Percentiles rank a stretch among this genome's conserved stretches.
phyloP scores from a whole-genome alignment of 306 rosid species.

The Nissolia schottii region DNA sequence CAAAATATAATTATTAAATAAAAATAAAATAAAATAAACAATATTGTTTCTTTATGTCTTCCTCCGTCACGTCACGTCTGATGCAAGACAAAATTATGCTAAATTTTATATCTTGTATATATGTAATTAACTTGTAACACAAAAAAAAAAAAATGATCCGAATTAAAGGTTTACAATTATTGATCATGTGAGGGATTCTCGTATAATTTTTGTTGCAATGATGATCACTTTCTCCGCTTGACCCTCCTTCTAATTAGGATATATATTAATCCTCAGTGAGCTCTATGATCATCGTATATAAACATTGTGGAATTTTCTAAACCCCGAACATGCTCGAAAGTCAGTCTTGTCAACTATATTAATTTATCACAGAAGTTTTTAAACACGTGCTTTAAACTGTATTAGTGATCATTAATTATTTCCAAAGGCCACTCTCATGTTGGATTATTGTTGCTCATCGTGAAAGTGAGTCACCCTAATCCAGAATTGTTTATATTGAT shows the following conservation, averaged over 20 bases:
- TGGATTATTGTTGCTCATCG: background rate
- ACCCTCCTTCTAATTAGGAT: background rate
- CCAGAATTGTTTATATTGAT: slow-evolving; percentile 3
- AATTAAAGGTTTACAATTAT: background rate
- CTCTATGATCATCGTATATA: no score
- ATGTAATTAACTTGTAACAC: background rate
- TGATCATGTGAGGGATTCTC: background rate
- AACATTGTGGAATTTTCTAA: slow-evolving; percentile 9
- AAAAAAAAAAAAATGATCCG: background rate
- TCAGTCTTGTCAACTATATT: slow-evolving; percentile 29
- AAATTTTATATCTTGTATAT: background rate
- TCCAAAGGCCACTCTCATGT: slow-evolving; percentile 19
- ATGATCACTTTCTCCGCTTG: background rate
- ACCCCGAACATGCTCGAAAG: background rate
- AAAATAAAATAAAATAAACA: no score
- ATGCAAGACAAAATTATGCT: background rate
- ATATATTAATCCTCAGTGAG: no score
- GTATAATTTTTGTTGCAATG: background rate
- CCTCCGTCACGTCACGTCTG: background rate
- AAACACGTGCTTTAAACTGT: slow-evolving; percentile 38
- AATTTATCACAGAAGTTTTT: background rate
- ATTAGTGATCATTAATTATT: background rate
- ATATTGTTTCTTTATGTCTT: no score
- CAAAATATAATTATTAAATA: background rate
- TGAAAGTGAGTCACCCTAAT: slow-evolving; percentile 29